phyloP scores from a whole-genome alignment of 352 stramenopile genomes.

The Phytopythium ostracodes region DNA sequence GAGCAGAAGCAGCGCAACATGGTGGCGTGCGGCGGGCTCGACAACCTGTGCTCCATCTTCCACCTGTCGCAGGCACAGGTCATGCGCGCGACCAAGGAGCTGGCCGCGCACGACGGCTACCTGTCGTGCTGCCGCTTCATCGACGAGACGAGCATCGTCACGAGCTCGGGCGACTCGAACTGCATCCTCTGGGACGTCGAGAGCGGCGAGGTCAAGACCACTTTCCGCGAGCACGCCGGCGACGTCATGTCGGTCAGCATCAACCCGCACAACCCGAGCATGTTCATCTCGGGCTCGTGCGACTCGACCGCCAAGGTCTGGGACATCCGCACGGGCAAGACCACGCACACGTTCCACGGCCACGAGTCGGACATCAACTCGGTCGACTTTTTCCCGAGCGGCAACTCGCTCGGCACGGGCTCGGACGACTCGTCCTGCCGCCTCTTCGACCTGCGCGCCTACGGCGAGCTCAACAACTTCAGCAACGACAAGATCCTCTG shows the following conservation, averaged over 20 bases:
- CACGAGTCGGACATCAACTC: conserved; percentile 99
- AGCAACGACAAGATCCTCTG: conserved; percentile 95
- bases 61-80: conserved; percentile 89
- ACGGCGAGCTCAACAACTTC: conserved; percentile 97
- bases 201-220: conserved; percentile 90
- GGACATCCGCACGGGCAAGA: conserved; percentile 96
- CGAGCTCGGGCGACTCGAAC: conserved; percentile 95
- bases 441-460: conserved; percentile 96
- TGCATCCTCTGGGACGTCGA: conserved; percentile 99
- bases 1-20: conserved; percentile 97
- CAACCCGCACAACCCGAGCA: conserved; percentile 92
- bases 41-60: conserved; percentile 99
- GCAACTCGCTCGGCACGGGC: conserved; percentile 92
- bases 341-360: conserved; percentile 95
- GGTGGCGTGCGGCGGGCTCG: conserved; percentile 97
- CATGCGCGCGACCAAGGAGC: conserved; percentile 92
- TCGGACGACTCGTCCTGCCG: conserved; percentile 97
- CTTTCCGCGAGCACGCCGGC: conserved; percentile 96
- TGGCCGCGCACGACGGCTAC: conserved; percentile 98
- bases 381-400: conserved; percentile 97
- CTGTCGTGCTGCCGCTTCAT: conserved; percentile 98
- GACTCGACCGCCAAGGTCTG: conserved; percentile 97
- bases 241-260: conserved; percentile 98
- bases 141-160: conserved; percentile 92
- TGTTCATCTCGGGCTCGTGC: conserved; percentile 97